Base-by-base conservation (phyloP, 2,329 filamentous ascomycete genomes). In the Fusarium tuaranense region DNA sequence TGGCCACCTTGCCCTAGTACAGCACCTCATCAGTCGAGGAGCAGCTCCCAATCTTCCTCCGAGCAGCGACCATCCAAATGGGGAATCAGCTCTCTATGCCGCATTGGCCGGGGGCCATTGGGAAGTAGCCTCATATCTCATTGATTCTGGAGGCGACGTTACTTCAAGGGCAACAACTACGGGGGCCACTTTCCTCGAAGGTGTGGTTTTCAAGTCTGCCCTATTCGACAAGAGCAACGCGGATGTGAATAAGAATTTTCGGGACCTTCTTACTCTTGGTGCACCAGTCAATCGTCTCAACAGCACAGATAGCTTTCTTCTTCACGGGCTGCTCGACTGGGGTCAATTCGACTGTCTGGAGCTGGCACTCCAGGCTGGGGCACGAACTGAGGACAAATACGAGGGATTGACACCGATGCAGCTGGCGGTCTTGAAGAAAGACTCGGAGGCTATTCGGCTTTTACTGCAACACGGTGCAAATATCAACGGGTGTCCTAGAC, bases 181-280 rank as follows among this genome's bases (percentile, higher is more conserved):
- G 2, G 57, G 57, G 14, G 2, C 3, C 34, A 59, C 34, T 14
- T 27, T 59, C 2, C 34, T 59, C 7, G 55, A 59, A 8, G 55
- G 7, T 25, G 30, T 51, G 9, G 2, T 30, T 30, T 30, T n/a
- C n/a, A n/a, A n/a, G n/a, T n/a, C n/a, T n/a, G n/a, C n/a, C n/a
- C n/a, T 1, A 30, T 30, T 9, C 27, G 0, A 30, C 27, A 10
- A 38, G 20, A 10, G 0, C 0, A 13, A 10, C 4, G n/a, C 0
- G 2, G 7, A 14, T 3, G 4, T 32, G 12, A 16, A 34, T 4
- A 22, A 3, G 5, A 0, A 25, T 18, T 59, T 59, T 13, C 22
- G 22, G 18, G 14, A 13, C 0, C 4, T 59, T 4, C 16, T 25
- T 20, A 3, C 0, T 16, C 20, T 59, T 7, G 22, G 32, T 0